Evolutionary conservation across 2,329 filamentous ascomycete genomes (phyloP), one percentile per base, ranked within the genome.

Genomic region (Cytospora piceae): DNA sequence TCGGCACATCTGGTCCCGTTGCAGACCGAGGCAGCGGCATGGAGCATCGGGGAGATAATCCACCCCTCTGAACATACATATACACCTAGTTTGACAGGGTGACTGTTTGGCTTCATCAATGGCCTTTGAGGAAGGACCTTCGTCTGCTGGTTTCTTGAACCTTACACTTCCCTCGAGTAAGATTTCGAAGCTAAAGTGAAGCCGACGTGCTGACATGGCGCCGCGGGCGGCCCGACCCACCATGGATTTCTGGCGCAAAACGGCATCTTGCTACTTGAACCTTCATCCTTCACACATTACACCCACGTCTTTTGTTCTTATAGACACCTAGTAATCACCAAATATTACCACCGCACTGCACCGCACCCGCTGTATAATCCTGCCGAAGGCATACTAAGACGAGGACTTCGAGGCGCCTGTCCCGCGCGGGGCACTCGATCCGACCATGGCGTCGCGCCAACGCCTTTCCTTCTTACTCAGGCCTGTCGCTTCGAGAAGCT

Each of bases 361-460:
- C n/a, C 12, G 14, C 12, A 17, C 2, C 42, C 11, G 11, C 42
- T 46, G 42, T 46, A 11, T 46, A 46, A 5, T 46, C 6, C 5
- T 46, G 42, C 42, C 20, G 11, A 22, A n/a, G 6, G 22, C 20
- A 46, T n/a, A 7, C 42, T 46, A 6, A 20, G 20, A 46, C 42
- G 20, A 8, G 42, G 20, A 46, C 42, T 17, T 7, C 42, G 3
- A 46, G 20, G 42, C 42, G 42, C 42, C 42, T 9, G 42, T 46
- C 42, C 42, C 20, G 20, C 42, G 42, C 20, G 42, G 42, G 42
- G 42, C 42, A 46, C 20, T 46, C n/a, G 34, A 62, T 27, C 39
- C 31, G 53, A 15, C 15, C 15, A 67, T 67, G 66, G 66, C 66
- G 56, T 56, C 34, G 46, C 58, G 54, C 46, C 60, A 62, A 62